phyloP scores from a whole-genome alignment of 257 asterid species.

The Dorcoceras hygrometricum region DNA sequence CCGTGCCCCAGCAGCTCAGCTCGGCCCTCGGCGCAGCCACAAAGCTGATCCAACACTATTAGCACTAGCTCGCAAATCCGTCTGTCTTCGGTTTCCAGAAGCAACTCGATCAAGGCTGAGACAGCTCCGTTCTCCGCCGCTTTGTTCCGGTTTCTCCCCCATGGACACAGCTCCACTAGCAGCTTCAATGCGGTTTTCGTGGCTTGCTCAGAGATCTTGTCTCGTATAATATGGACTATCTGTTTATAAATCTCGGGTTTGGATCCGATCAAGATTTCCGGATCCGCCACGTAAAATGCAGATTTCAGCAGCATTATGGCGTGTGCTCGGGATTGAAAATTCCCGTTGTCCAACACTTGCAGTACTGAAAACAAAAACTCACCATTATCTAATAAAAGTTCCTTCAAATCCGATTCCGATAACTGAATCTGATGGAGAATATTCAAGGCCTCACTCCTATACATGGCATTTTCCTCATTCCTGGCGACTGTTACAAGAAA shows the following conservation, averaged over 20 bases:
- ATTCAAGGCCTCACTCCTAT: conserved; percentile 38
- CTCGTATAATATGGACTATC: conserved; percentile 31
- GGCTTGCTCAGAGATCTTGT: conserved; percentile 36
- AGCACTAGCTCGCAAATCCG: conserved; percentile 47
- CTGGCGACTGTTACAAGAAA: conserved; percentile 35
- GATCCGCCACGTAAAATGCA: conserved; percentile 43
- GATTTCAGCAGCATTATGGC: conserved; percentile 37
- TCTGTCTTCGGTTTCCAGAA: conserved; percentile 41
- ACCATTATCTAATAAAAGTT: conserved; percentile 21
- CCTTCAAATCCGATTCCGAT: conserved; percentile 37
- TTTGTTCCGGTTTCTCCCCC: conserved; percentile 66
- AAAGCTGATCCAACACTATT: conserved; percentile 54
- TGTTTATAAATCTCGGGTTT: conserved; percentile 29
- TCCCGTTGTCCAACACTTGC: conserved; percentile 31
- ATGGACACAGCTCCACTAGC: conserved; percentile 49
- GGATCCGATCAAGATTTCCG: conserved; percentile 30
- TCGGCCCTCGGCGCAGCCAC: conserved; percentile 76
- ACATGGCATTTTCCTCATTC: conserved; percentile 18
- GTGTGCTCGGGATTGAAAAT: conserved; percentile 27
- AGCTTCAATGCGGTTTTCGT: conserved; percentile 54
- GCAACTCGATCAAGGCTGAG: conserved; percentile 43
- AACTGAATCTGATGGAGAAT: conserved; percentile 43
- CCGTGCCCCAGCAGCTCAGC: conserved; percentile 66
- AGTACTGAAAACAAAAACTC: conserved; percentile 32
- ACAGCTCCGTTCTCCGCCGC: conserved; percentile 51